Conservation (phyloP, 495 filamentous ascomycete species). For the Daldinia grandis region DNA sequence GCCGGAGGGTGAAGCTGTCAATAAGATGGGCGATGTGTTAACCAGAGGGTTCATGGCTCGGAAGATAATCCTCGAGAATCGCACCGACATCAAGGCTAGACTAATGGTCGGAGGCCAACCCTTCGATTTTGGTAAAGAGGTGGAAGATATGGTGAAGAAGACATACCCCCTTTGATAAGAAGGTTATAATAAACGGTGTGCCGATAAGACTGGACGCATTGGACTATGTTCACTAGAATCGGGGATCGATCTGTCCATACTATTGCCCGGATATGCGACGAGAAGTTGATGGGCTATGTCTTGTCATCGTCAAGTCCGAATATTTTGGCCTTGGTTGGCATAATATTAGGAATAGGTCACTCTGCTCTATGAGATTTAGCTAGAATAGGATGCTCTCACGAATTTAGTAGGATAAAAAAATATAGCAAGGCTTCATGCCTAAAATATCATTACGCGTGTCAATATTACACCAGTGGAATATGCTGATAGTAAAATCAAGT, state of each 20-base stretch:
- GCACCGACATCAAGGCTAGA: conserved; percentile 33
- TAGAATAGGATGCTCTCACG: neutral
- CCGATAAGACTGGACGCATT: no score
- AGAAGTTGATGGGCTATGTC: neutral
- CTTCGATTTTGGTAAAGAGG: conserved; percentile 42
- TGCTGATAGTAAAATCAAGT: no score
- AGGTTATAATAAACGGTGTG: no score
- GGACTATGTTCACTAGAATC: no score
- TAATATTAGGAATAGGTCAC: neutral
- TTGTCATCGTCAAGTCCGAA: neutral
- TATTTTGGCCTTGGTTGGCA: neutral
- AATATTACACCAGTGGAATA: no score
- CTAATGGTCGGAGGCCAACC: conserved; percentile 28
- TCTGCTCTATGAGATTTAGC: neutral
- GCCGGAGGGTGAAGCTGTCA: neutral
- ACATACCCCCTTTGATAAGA: conserved; percentile 6
- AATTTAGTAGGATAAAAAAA: neutral
- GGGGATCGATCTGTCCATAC: no score
- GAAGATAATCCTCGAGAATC: conserved; percentile 42
- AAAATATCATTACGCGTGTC: neutral
- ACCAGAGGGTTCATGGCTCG: conserved; percentile 31
- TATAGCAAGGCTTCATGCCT: neutral
- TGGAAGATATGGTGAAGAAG: conserved; percentile 22
- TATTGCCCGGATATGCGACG: no score
- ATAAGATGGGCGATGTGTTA: conserved; percentile 21